Conservation (phyloP, 164 flowering plant genomes). For the Vitis rotundifolia region DNA sequence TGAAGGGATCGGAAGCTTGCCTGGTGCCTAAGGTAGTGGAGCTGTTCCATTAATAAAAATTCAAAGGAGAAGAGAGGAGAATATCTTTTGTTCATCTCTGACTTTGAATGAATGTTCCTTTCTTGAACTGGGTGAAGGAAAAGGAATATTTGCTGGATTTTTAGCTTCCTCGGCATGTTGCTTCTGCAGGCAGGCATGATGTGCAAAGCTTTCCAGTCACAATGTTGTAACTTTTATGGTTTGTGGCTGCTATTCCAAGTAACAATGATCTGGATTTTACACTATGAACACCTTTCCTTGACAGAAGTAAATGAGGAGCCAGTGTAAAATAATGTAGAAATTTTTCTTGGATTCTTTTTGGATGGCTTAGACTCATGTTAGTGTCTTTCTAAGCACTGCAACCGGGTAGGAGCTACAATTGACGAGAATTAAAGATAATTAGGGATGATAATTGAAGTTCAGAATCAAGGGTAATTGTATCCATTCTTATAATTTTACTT, state of each 20-base stretch:
- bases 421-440: no score
- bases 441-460: no score
- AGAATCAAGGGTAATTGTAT: no score
- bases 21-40: neutral
- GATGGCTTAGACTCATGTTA: no score
- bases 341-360: no score
- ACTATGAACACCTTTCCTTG: neutral
- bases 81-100: neutral
- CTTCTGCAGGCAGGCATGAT: slow-evolving; percentile 2
- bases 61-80: neutral
- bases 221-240: neutral
- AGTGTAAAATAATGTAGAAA: no score
- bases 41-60: neutral
- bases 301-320: neutral
- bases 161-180: neutral
- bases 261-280: neutral
- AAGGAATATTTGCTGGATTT: slow-evolving; percentile 9
- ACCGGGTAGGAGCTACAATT: no score
- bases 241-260: neutral
- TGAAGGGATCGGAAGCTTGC: neutral
- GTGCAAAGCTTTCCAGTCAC: neutral
- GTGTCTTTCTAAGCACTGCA: no score
- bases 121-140: slow-evolving; percentile 12
- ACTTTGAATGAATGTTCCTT: slow-evolving; percentile 15
- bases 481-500: no score